phyloP scores from a whole-genome alignment of 345 rosid species.

The Eucalyptus pauciflora region DNA sequence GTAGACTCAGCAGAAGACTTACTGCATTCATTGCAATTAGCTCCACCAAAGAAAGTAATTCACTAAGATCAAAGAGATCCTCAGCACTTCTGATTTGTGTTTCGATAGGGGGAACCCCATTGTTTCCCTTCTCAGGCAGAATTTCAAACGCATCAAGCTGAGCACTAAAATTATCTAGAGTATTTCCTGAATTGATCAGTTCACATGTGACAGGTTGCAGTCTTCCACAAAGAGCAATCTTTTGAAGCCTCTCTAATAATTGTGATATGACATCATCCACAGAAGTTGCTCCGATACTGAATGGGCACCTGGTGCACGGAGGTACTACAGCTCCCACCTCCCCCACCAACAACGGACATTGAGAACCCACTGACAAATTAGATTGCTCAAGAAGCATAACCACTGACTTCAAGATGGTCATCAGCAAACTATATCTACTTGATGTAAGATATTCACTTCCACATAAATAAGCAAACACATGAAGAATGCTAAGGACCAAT shows the following conservation, averaged over 20 bases:
- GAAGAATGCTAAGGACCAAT: conserved; percentile 49
- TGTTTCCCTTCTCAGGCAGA: background rate
- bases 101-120: background rate
- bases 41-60: conserved; percentile 58
- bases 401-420: conserved; percentile 43
- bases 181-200: background rate
- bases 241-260: conserved; percentile 39
- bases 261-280: conserved; percentile 22
- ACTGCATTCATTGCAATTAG: conserved; percentile 62
- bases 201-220: conserved; percentile 8
- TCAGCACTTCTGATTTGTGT: background rate
- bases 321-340: conserved; percentile 7
- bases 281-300: conserved; percentile 37
- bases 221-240: conserved; percentile 9
- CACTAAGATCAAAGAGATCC: conserved; percentile 7
- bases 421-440: conserved; percentile 17
- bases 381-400: conserved; percentile 36
- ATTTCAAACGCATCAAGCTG: background rate
- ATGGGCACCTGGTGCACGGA: conserved; percentile 50
- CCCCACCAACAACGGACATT: background rate
- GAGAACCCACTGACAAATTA: background rate
- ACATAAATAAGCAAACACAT: conserved; percentile 53
- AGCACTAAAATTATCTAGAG: background rate
- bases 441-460: conserved; percentile 33
- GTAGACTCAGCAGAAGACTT: conserved; percentile 1